Conservation (phyloP, 129 eudicot species). For the Dittrichia graveolens region DNA sequence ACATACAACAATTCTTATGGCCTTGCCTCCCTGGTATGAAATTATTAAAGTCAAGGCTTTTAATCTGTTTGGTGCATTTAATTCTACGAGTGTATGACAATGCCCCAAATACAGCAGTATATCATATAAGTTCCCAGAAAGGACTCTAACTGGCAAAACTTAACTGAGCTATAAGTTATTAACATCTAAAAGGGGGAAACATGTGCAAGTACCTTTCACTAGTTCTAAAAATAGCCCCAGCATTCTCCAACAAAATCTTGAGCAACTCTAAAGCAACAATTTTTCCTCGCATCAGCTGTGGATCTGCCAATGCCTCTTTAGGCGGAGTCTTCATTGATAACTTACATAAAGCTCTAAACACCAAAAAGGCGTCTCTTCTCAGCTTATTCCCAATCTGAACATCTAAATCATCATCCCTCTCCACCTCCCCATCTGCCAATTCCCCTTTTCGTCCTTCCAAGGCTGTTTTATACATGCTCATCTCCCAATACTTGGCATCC, state of each 20-base stretch:
- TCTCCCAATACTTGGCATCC: slow-evolving; percentile 99
- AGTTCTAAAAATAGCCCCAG: slow-evolving; percentile 93
- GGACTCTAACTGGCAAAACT: neutral
- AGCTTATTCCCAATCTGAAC: slow-evolving; percentile 98
- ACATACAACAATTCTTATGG: slow-evolving; percentile 4
- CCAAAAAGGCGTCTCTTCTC: slow-evolving; percentile 96
- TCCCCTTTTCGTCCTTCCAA: slow-evolving; percentile 99
- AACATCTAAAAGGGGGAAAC: neutral
- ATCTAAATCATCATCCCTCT: slow-evolving; percentile 92
- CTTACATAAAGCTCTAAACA: slow-evolving; percentile 91
- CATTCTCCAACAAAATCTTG: slow-evolving; percentile 97
- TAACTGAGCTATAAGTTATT: slow-evolving; percentile 6
- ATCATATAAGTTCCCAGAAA: slow-evolving; percentile 2
- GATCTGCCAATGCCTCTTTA: slow-evolving; percentile 83
- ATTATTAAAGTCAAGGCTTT: neutral
- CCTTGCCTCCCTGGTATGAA: neutral
- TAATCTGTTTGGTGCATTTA: neutral
- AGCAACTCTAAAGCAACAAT: slow-evolving; percentile 97
- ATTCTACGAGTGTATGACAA: neutral
- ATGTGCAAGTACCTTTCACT: slow-evolving; percentile 79
- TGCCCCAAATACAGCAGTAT: slow-evolving; percentile 10
- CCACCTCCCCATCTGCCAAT: slow-evolving; percentile 84
- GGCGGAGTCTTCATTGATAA: slow-evolving; percentile 99
- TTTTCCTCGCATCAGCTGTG: slow-evolving; percentile 90
- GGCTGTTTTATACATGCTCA: slow-evolving; percentile 98